Conservation (phyloP, 106 monocot genomes). For the Posidonia australis region DNA sequence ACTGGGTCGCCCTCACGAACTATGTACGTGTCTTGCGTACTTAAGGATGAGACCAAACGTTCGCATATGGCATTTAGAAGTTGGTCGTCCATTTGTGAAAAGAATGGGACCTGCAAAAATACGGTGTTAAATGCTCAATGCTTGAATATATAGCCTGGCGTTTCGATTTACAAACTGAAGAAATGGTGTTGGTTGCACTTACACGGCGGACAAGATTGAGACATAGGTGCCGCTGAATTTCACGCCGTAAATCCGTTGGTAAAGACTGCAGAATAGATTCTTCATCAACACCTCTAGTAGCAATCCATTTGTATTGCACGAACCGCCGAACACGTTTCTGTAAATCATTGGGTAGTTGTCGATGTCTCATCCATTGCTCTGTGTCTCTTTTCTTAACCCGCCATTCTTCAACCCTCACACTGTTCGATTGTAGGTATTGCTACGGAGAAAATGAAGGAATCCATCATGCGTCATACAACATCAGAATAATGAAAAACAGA, state of each 20-base stretch:
- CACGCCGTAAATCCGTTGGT: constrained; percentile 70
- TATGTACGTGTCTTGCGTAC: constrained; percentile 68
- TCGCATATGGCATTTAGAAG: constrained; percentile 85
- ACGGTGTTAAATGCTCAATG: background rate
- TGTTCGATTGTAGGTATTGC: constrained; percentile 69
- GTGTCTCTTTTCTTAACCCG: constrained; percentile 70
- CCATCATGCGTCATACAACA: too few relatives aligned
- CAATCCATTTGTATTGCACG: constrained; percentile 84
- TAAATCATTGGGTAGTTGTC: constrained; percentile 52
- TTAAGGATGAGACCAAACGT: constrained; percentile 65
- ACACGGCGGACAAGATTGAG: constrained; percentile 83
- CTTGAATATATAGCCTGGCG: too few relatives aligned
- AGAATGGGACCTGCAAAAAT: constrained; percentile 68
- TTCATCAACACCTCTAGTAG: constrained; percentile 60
- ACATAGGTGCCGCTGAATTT: constrained; percentile 80
- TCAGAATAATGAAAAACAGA: too few relatives aligned
- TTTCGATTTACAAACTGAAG: background rate
- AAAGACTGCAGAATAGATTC: constrained; percentile 39
- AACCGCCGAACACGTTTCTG: constrained; percentile 53
- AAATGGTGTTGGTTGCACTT: constrained; percentile 4
- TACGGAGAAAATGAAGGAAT: background rate
- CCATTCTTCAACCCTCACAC: constrained; percentile 85
- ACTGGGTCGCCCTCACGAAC: constrained; percentile 82
- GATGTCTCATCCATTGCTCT: constrained; percentile 94
- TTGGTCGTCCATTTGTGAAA: constrained; percentile 82